Evolutionary conservation across 2,329 filamentous ascomycete species (phyloP), one percentile per base, ranked within the genome.

Genomic region (Shiraia bambusicola): DNA sequence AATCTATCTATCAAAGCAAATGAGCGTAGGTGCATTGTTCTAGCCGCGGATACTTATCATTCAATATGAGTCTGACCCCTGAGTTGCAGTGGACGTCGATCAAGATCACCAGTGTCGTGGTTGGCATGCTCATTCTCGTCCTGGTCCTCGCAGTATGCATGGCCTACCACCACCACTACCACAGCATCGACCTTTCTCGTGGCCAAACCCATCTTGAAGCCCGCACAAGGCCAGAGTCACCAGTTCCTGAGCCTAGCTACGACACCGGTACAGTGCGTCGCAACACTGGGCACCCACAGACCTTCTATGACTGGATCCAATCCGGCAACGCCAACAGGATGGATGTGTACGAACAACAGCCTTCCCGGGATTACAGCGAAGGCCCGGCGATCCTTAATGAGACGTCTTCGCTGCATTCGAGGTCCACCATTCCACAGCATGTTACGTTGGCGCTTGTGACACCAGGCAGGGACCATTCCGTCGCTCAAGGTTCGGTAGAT

Each of bases 351-450:
- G 15, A 16, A 15, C 11, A 16, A 34, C 28, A 15, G 12, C 32
- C 35, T 5, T 41, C 39, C 5, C 28, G 41, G 30, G 37, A 40
- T 4, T 22, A 46, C 10, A 39, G 42, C 6, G 32, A 38, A 2
- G 34, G 43, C 6, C 31, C 41, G 28, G 14, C 31, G 14, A 12
- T 32, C 10, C 8, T 10, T 17, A 25, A 28, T 34, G 28, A 17
- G 6, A 6, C 15, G 2, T 34, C 34, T 12, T 29, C 19, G 13
- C 8, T 13, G 31, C 31, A 25, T n/a, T 26, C 19, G 11, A 8
- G 19, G n/a, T 19, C 28, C 16, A 15, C 10, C 10, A 19, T 16
- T 13, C 28, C 28, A 29, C 28, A 15, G 12, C 28, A 15, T 29
- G 14, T n/a, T n/a, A n/a, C 14, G 11, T 4, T 10, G 11, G 28